Conservation (phyloP, 208 protist species). For the Paratrypanosoma confusum region DNA sequence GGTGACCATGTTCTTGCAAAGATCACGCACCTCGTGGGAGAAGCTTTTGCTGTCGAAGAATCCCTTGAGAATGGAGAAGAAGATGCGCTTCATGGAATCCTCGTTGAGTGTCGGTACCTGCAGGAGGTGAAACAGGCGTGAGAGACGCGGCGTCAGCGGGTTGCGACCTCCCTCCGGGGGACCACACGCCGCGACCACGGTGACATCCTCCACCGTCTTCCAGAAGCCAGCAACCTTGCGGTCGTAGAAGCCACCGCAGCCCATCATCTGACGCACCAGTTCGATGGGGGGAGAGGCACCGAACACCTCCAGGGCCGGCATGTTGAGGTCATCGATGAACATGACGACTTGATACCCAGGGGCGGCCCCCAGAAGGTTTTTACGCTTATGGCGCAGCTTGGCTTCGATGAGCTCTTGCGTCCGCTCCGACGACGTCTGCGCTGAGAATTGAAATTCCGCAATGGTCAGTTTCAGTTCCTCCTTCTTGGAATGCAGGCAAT, state of each 20-base stretch:
- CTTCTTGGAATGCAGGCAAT: slow-evolving; percentile 69
- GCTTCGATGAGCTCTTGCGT: slow-evolving; percentile 96
- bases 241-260: slow-evolving; percentile 95
- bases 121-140: slow-evolving; percentile 92
- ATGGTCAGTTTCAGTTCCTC: slow-evolving; percentile 67
- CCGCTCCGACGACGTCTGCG: slow-evolving; percentile 89
- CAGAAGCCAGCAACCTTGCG: slow-evolving; percentile 90
- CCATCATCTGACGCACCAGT: slow-evolving; percentile 95
- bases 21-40: slow-evolving; percentile 52
- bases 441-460: slow-evolving; percentile 92
- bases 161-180: slow-evolving; percentile 94
- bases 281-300: slow-evolving; percentile 96
- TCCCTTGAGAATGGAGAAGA: slow-evolving; percentile 85
- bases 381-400: slow-evolving; percentile 93
- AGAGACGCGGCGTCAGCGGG: slow-evolving; percentile 86
- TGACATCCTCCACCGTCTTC: slow-evolving; percentile 92
- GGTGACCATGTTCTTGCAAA: slow-evolving; percentile 64
- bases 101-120: slow-evolving; percentile 89
- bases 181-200: slow-evolving; percentile 91
- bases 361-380: slow-evolving; percentile 92
- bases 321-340: slow-evolving; percentile 98
- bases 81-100: slow-evolving; percentile 92
- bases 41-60: slow-evolving; percentile 87
- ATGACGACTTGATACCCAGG: slow-evolving; percentile 89
- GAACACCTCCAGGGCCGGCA: slow-evolving; percentile 94